Conservation (phyloP, 2,329 filamentous ascomycete genomes). For the Ophiognomonia clavigignenti-juglandacearum region DNA sequence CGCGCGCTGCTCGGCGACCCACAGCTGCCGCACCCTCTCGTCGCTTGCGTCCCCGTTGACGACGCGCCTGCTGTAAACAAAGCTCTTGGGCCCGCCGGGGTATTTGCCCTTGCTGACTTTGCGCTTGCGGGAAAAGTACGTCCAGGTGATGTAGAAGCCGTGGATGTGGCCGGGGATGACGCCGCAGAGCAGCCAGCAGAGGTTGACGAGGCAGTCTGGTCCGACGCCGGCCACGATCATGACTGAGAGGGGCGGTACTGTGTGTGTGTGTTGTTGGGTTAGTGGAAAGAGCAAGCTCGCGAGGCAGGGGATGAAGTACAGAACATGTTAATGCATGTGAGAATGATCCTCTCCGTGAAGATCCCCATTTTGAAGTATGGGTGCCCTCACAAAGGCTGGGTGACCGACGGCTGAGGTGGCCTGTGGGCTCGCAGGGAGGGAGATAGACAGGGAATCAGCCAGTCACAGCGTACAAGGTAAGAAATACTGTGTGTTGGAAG, state of each 20-base stretch:
- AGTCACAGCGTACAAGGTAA: too few relatives aligned
- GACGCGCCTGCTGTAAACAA: constrained; percentile 12
- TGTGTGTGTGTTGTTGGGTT: background rate
- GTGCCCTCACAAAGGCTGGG: background rate
- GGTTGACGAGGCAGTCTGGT: constrained; percentile 48
- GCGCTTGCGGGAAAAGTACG: constrained; percentile 12
- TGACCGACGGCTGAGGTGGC: too few relatives aligned
- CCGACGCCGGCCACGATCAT: constrained; percentile 42
- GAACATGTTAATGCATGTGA: constrained; percentile 11
- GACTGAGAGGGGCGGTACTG: constrained; percentile 12
- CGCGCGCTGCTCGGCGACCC: constrained; percentile 8
- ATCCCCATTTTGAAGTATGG: constrained; percentile 3
- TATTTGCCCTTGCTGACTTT: constrained; percentile 13
- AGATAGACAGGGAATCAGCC: too few relatives aligned
- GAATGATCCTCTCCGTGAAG: constrained; percentile 5
- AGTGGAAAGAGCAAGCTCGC: background rate
- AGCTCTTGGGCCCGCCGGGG: constrained; percentile 10
- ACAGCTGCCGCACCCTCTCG: constrained; percentile 11
- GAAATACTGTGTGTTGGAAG: too few relatives aligned
- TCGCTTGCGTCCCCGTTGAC: constrained; percentile 13
- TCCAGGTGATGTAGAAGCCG: constrained; percentile 15
- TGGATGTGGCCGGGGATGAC: constrained; percentile 16
- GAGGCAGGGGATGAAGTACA: background rate
- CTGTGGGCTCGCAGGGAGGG: too few relatives aligned
- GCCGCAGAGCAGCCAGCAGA: constrained; percentile 20